Evolutionary conservation across 441 rosid genomes (phyloP).

Genomic region (Populus hybrid): DNA sequence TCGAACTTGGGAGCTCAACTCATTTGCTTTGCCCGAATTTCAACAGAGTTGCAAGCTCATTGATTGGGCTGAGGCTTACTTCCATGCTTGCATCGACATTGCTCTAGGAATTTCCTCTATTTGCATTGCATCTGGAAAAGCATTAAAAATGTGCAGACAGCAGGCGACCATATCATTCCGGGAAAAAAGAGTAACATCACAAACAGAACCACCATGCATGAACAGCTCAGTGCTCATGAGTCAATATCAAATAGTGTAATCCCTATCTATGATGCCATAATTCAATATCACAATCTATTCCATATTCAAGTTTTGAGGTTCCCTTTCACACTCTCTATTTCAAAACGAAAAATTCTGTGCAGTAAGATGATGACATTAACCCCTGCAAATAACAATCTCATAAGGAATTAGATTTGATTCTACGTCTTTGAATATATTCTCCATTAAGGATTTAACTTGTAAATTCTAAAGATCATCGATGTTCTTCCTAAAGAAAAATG

Average conservation of each 20-base stretch:
- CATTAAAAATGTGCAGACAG: background rate
- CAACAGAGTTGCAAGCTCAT: too few relatives aligned
- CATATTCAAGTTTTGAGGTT: background rate
- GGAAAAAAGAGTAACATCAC: background rate
- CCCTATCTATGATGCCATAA: background rate
- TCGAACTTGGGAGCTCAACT: too few relatives aligned
- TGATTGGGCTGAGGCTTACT: background rate
- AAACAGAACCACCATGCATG: background rate
- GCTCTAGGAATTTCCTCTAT: conserved; percentile 5
- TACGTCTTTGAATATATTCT: background rate
- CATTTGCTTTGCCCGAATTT: too few relatives aligned
- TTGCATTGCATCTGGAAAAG: conserved; percentile 2
- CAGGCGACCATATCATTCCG: background rate
- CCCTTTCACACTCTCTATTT: background rate
- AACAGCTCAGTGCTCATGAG: background rate
- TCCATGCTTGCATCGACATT: background rate
- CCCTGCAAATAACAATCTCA: background rate
- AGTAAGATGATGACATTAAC: background rate
- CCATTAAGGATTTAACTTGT: background rate
- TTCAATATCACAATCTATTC: background rate
- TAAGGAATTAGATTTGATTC: background rate
- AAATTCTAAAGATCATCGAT: background rate
- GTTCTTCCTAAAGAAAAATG: background rate
- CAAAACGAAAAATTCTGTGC: background rate
- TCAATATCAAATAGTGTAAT: background rate